These are phyloP conservation scores for Paramecium tetraurelia DNA, from an alignment of 73 alveolate genomes.

Conservation along the genomic window DNA sequence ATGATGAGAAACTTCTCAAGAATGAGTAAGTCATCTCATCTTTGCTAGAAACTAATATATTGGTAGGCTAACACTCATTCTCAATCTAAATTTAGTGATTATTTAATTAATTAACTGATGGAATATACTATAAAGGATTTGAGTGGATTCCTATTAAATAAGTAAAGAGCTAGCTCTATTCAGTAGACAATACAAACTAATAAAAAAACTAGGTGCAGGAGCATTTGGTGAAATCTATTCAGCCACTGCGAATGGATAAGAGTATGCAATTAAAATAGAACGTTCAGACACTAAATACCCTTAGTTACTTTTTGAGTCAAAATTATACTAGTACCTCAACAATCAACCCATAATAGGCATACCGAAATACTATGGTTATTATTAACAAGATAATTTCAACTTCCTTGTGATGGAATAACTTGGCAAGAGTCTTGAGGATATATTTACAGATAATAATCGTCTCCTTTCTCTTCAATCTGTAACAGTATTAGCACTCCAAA, in stretches of 20 bases:
- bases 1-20: no score
- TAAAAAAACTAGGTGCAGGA: neutral
- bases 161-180: neutral
- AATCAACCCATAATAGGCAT: constrained; percentile 63
- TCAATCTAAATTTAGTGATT: no score
- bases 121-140: neutral
- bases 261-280: constrained; percentile 86
- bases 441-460: constrained; percentile 73
- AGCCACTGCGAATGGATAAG: constrained; percentile 60
- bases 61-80: no score
- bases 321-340: constrained; percentile 70
- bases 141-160: neutral
- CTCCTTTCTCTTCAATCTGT: constrained; percentile 69
- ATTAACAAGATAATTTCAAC: constrained; percentile 80
- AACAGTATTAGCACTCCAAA: constrained; percentile 70
- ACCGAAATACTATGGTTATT: constrained; percentile 78
- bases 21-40: no score
- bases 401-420: constrained; percentile 85
- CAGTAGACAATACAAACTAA: neutral
- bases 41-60: no score
- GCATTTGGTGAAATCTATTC: neutral
- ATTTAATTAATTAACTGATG: neutral
- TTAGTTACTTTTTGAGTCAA: constrained; percentile 88
- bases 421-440: constrained; percentile 85
- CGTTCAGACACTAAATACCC: constrained; percentile 83